These are phyloP conservation scores for Chytridium lagenaria DNA, from an alignment of 371 early-diverging fungal genomes.

Conservation along the genomic window DNA sequence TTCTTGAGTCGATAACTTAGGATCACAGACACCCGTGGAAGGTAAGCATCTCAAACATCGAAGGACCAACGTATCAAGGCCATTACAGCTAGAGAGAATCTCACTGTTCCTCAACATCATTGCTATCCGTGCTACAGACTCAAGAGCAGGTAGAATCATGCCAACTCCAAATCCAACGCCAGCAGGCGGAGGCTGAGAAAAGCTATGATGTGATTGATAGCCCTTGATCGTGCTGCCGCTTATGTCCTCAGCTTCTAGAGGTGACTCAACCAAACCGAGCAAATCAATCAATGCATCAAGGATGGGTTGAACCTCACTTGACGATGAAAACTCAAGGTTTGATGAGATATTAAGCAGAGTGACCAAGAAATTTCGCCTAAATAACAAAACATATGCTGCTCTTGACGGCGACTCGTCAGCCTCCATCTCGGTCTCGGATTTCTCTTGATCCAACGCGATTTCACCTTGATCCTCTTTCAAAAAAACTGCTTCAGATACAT, in stretches of 20 bases:
- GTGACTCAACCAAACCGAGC: neutral
- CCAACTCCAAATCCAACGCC: neutral
- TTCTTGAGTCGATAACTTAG: neutral
- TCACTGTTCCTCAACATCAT: neutral
- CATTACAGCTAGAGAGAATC: neutral
- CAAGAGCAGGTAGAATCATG: constrained; percentile 10
- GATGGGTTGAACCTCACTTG: neutral
- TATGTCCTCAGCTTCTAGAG: neutral
- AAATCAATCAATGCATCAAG: neutral
- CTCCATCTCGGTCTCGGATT: neutral
- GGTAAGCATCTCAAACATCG: constrained; percentile 12
- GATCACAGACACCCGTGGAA: neutral
- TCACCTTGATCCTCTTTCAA: neutral
- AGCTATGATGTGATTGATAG: neutral
- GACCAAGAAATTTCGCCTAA: neutral
- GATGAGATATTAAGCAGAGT: neutral
- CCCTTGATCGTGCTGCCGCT: neutral
- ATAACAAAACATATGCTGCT: neutral
- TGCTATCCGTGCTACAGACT: neutral
- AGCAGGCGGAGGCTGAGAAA: neutral
- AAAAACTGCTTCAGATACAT: neutral
- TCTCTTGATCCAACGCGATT: neutral
- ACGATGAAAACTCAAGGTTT: neutral
- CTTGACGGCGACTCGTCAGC: neutral
- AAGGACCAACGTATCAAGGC: neutral